A percentile compares a stretch with the other conserved stretches of the same genome.
Conservation (phyloP, 441 rosid species). For the Brassica balearica region DNA sequence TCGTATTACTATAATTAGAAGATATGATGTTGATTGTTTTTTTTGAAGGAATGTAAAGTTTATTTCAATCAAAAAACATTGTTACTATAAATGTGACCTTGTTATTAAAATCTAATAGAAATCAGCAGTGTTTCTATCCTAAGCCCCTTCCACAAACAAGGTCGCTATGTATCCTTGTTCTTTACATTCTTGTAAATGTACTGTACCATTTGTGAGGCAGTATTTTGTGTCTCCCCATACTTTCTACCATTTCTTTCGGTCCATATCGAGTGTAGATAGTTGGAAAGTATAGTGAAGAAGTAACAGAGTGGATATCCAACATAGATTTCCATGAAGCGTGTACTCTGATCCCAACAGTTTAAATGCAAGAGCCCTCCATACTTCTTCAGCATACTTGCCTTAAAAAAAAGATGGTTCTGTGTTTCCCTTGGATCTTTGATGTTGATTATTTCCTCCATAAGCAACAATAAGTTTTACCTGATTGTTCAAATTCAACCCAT, state of each 20-base stretch:
- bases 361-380: neutral
- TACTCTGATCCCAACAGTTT: neutral
- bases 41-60: neutral
- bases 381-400: neutral
- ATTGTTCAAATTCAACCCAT: constrained; percentile 1
- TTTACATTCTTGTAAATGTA: no score
- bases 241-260: no score
- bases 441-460: neutral
- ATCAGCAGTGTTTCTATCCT: neutral
- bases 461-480: neutral
- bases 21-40: no score
- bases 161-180: neutral
- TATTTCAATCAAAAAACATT: neutral
- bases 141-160: neutral
- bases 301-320: no score
- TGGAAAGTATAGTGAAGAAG: no score
- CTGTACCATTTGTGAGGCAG: no score
- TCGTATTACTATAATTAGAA: no score
- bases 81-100: neutral
- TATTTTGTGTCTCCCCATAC: no score
- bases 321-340: neutral
- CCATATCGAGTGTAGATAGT: no score
- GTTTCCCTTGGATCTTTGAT: neutral
- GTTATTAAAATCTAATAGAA: neutral
- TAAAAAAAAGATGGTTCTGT: neutral